These are phyloP conservation scores for Syzygium grande DNA, from an alignment of 345 rosid genomes.

Conservation along the genomic window DNA sequence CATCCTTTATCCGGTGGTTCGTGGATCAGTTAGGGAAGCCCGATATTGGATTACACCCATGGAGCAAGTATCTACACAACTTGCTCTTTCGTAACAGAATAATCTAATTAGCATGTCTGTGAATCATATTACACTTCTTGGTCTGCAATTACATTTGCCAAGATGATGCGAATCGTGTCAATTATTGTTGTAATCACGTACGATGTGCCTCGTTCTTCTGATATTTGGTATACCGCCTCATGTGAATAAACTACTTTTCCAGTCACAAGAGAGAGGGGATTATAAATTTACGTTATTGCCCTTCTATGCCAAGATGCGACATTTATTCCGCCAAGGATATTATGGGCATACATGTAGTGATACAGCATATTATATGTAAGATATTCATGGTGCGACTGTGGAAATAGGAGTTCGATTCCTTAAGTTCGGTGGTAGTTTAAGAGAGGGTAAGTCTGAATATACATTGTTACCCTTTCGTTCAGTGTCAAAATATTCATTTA, in stretches of 20 bases:
- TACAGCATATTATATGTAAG: no score
- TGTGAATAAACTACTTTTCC: background rate
- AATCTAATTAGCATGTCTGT: background rate
- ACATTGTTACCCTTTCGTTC: no score
- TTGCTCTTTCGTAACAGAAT: background rate
- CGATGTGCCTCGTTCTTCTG: background rate
- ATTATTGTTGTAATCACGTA: background rate
- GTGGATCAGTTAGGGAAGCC: slow-evolving; percentile 6
- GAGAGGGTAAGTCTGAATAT: no score
- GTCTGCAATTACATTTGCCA: background rate
- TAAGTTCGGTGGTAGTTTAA: no score
- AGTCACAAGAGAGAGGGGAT: background rate
- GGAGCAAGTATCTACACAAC: slow-evolving; percentile 3
- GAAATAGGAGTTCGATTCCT: background rate
- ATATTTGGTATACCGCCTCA: background rate
- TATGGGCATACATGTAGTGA: background rate
- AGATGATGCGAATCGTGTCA: background rate
- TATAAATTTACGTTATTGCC: background rate
- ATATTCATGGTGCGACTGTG: background rate
- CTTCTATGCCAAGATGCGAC: background rate
- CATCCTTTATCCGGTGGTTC: background rate
- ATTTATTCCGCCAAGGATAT: background rate
- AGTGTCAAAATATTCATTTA: background rate
- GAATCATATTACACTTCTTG: background rate
- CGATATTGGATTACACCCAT: background rate